phyloP scores from a whole-genome alignment of 257 asterid genomes.

The Nicotiana otophora region DNA sequence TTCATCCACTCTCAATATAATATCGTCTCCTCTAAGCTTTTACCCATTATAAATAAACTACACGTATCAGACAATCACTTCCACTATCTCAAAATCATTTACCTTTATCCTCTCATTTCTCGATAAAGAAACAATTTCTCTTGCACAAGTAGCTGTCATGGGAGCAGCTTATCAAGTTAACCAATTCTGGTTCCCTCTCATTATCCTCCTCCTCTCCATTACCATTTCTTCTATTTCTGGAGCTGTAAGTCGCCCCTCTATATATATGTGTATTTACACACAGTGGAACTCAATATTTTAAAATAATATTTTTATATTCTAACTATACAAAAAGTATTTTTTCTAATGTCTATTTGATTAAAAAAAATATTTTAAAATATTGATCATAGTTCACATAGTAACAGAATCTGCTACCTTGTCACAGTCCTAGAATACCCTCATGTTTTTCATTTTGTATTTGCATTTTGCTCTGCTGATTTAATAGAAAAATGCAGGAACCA shows the following conservation, averaged over 20 bases:
- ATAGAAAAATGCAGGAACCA: neutral
- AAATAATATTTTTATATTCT: too few species aligned
- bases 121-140: neutral
- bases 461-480: neutral
- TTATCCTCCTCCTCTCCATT: neutral
- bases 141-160: conserved; percentile 2
- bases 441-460: neutral
- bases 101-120: neutral
- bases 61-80: neutral
- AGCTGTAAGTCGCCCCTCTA: neutral
- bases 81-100: neutral
- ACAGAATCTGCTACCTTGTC: too few species aligned
- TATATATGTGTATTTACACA: too few species aligned
- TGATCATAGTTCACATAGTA: too few species aligned
- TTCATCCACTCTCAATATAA: neutral
- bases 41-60: neutral
- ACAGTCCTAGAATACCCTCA: neutral
- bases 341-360: too few species aligned
- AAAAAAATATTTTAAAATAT: too few species aligned
- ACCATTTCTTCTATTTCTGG: neutral
- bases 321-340: too few species aligned
- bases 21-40: neutral
- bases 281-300: too few species aligned
- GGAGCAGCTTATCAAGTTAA: neutral
- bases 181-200: neutral